Evolutionary conservation across 495 filamentous ascomycete genomes (phyloP), one percentile per base, ranked within the genome.

Genomic region (Hypoxylon fragiforme): DNA sequence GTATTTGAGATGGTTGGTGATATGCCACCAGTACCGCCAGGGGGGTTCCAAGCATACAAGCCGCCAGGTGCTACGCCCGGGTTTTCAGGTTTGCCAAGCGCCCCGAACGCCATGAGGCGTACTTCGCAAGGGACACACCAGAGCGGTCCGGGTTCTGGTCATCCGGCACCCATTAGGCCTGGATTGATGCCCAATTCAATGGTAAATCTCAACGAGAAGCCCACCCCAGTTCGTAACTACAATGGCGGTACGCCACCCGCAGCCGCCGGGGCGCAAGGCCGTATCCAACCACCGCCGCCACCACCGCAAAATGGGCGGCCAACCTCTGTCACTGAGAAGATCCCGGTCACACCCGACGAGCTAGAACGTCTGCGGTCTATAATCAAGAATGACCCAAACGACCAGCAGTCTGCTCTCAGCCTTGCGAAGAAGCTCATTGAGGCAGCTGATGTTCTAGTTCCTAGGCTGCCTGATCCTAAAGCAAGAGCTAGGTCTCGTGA

Each of bases 361-460:
- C 74, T 98, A 0, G 85, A 92, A 50, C 76, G 76, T 11, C 74
- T 97, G 3, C 85, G 88, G 28, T 79, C 80, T 43, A 71, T 73
- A n/a, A 81, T 83, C 19, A 84, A 83, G 60, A 75, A 73, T 15
- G 87, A 89, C 49, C 86, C 92, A 2, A 74, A 77, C 6, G 91
- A 97, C 49, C 80, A 85, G 26, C 79, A 78, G 44, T 77, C 83
- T 14, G 85, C 88, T 31, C 79, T 98, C 38, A 65, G 76, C 0
- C 75, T 96, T 1, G 92, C 90, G 1, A 90, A 94, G 74, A 92
- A 89, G 61, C 72, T 95, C 13, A 86, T 92, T 7, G 91, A 96
- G 70, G 94, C 94, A 0, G 80, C 91, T 4, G 81, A 81, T 7
- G 84, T 88, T 9, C 78, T 98, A 2, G 84, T 89, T 9, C 81